These are phyloP conservation scores for Saccharomycopsis capsularis DNA, from an alignment of 805 yeast species.

Conservation along the genomic window DNA sequence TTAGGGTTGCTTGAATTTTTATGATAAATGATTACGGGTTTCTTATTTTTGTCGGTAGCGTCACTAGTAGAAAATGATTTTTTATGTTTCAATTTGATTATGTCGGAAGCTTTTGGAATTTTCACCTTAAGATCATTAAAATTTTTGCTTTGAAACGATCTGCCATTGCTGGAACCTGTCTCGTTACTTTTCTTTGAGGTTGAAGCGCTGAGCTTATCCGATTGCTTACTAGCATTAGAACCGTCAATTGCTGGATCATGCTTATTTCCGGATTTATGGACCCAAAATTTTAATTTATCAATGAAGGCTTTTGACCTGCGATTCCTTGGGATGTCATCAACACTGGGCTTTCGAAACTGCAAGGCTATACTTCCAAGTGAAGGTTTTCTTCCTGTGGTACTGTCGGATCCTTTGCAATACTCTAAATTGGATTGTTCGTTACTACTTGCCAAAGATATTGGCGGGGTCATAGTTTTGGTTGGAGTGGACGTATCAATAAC, in stretches of 20 bases:
- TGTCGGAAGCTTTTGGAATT: neutral
- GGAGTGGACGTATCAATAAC: neutral
- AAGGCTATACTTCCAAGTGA: neutral
- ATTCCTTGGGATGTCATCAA: constrained; percentile 4
- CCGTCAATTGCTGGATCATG: neutral
- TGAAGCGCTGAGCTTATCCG: constrained; percentile 1
- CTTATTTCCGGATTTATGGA: constrained; percentile 9
- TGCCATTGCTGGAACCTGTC: neutral
- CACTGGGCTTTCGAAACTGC: neutral
- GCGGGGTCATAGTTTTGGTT: neutral
- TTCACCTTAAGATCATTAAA: constrained; percentile 4
- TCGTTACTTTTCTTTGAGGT: constrained; percentile 2
- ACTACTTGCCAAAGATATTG: too few relatives aligned
- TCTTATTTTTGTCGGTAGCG: neutral
- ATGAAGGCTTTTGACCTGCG: constrained; percentile 16
- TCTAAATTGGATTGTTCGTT: too few relatives aligned
- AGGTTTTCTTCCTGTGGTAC: neutral
- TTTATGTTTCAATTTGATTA: neutral
- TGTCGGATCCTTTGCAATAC: too few relatives aligned
- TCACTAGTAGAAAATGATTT: constrained; percentile 1
- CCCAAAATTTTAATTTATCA: constrained; percentile 19
- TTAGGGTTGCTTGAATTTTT: too few relatives aligned
- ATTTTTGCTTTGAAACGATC: neutral
- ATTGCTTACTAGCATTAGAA: neutral
- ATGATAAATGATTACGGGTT: too few relatives aligned